Evolutionary conservation across 352 stramenopile genomes (phyloP).

Genomic region (Globisporangium paroecandrum): DNA sequence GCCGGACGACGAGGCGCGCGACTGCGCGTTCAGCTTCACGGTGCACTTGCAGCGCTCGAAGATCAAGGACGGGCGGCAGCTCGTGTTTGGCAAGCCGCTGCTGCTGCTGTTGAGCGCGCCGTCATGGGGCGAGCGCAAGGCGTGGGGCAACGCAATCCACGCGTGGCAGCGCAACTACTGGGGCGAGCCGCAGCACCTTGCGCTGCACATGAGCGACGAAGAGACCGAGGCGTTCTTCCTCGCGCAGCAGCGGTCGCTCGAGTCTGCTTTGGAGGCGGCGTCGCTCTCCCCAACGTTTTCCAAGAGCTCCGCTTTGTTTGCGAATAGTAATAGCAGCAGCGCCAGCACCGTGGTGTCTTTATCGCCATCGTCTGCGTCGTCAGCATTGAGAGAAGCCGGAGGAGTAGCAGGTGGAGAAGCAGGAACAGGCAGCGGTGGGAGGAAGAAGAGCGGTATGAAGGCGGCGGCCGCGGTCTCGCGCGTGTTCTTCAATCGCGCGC

Average conservation of each 20-base stretch:
- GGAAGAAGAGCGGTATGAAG: slow-evolving; percentile 17
- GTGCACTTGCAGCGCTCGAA: slow-evolving; percentile 67
- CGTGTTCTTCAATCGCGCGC: slow-evolving; percentile 49
- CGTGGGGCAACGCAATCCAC: slow-evolving; percentile 85
- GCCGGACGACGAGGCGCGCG: slow-evolving; percentile 59
- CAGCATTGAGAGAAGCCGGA: background rate
- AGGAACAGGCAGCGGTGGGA: slow-evolving; percentile 1
- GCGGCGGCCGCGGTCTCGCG: slow-evolving; percentile 33
- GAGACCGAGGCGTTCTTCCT: slow-evolving; percentile 77
- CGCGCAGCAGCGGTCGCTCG: slow-evolving; percentile 54
- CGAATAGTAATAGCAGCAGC: slow-evolving; percentile 7
- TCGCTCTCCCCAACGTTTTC: slow-evolving; percentile 1
- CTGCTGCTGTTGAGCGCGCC: slow-evolving; percentile 64
- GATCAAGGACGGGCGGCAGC: slow-evolving; percentile 65
- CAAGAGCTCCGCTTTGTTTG: background rate
- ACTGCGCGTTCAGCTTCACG: slow-evolving; percentile 74
- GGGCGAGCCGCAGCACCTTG: slow-evolving; percentile 67
- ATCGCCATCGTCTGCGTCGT: background rate
- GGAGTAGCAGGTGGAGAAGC: background rate
- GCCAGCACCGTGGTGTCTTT: slow-evolving; percentile 3
- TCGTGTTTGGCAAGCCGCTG: slow-evolving; percentile 55
- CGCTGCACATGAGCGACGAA: slow-evolving; percentile 40
- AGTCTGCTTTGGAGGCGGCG: slow-evolving; percentile 39
- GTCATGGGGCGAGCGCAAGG: slow-evolving; percentile 73
- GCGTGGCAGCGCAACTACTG: slow-evolving; percentile 87